phyloP scores from a whole-genome alignment of 306 rosid genomes.

The Acacia confusa region DNA sequence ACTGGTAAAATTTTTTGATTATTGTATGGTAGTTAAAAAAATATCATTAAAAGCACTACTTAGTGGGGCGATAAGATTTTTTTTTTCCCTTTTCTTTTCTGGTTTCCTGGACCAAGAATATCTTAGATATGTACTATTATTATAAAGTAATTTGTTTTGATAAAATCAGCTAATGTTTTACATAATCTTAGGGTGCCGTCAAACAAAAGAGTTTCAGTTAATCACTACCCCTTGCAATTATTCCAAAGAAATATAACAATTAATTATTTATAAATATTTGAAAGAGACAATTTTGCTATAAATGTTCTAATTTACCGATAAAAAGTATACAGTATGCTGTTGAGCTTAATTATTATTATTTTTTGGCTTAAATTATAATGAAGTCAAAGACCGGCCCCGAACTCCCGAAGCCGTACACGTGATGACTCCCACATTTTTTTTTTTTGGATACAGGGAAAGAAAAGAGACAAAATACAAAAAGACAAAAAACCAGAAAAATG shows the following conservation, averaged over 20 bases:
- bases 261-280: not conserved
- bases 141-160: not conserved
- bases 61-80: not conserved
- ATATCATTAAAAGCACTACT: not conserved
- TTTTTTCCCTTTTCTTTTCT: too few relatives aligned
- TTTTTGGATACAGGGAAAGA: too few relatives aligned
- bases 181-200: conserved; percentile 12
- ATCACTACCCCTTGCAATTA: conserved; percentile 1
- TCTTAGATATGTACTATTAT: conserved; percentile 1
- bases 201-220: not conserved
- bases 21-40: not conserved
- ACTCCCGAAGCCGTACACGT: not conserved
- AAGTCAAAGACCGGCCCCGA: not conserved
- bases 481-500: too few relatives aligned
- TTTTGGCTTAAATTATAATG: not conserved
- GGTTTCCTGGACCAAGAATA: conserved; percentile 4
- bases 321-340: not conserved
- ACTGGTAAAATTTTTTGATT: not conserved
- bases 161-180: not conserved
- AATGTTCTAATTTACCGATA: not conserved
- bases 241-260: not conserved
- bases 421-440: not conserved
- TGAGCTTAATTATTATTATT: not conserved
- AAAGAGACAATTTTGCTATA: not conserved
- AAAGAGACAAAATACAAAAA: too few relatives aligned